Evolutionary conservation across 2,329 filamentous ascomycete species (phyloP).

Genomic region (Arthroderma sp.): DNA sequence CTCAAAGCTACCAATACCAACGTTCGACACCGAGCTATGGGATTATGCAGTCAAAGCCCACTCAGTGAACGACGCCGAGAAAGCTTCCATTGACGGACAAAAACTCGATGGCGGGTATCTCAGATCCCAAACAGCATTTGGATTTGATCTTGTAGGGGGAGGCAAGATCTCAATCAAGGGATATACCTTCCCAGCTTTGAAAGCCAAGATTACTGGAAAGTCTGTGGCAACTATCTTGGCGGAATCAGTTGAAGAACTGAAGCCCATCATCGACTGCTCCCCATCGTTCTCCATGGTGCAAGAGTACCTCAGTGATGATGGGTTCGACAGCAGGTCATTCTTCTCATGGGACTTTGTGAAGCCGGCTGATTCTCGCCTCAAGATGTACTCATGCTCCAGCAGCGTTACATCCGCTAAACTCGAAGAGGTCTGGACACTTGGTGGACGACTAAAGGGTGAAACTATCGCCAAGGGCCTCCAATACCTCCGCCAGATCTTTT

Average conservation of each 20-base stretch:
- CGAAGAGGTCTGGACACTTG: slow-evolving; percentile 13
- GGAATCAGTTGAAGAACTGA: slow-evolving; percentile 2
- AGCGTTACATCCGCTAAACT: slow-evolving; percentile 9
- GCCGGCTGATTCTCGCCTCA: slow-evolving; percentile 11
- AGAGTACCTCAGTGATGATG: slow-evolving; percentile 1
- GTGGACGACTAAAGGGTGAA: slow-evolving; percentile 6
- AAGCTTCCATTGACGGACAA: background rate
- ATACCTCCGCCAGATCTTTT: slow-evolving; percentile 10
- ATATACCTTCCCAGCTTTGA: slow-evolving; percentile 13
- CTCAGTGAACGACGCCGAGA: slow-evolving; percentile 4
- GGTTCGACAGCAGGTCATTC: slow-evolving; percentile 1
- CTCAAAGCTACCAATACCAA: background rate
- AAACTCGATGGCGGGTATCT: slow-evolving; percentile 4
- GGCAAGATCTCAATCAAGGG: slow-evolving; percentile 10
- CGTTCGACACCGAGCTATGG: slow-evolving; percentile 4
- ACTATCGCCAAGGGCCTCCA: slow-evolving; percentile 8
- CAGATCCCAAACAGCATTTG: slow-evolving; percentile 11
- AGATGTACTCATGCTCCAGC: slow-evolving; percentile 11
- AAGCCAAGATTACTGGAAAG: slow-evolving; percentile 7
- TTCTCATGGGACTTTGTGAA: slow-evolving; percentile 13
- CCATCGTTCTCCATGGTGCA: slow-evolving; percentile 3
- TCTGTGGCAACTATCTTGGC: slow-evolving; percentile 2
- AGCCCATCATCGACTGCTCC: background rate
- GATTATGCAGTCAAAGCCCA: background rate
- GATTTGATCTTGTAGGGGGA: slow-evolving; percentile 10